phyloP scores from a whole-genome alignment of 768 basidiomycete species.

The Boletus subcaerulescens region DNA sequence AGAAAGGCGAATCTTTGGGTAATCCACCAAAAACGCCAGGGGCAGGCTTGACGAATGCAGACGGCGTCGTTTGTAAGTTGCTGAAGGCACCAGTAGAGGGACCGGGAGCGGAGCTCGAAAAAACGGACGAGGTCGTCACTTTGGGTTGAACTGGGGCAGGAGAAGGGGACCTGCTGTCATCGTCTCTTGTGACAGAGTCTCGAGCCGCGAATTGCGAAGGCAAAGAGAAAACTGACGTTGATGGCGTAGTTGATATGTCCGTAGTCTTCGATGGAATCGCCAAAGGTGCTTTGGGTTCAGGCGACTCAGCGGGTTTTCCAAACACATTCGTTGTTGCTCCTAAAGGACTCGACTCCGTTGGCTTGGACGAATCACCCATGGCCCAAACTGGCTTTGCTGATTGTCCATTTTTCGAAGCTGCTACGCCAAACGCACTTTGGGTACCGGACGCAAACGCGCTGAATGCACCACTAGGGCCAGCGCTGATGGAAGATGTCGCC shows the following conservation, averaged over 20 bases:
- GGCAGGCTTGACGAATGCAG: slow-evolving; percentile 37
- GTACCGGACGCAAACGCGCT: slow-evolving; percentile 31
- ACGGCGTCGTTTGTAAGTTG: slow-evolving; percentile 32
- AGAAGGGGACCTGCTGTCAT: slow-evolving; percentile 31
- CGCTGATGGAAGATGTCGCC: slow-evolving; percentile 7
- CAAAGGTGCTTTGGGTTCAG: slow-evolving; percentile 11
- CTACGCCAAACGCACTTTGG: slow-evolving; percentile 30
- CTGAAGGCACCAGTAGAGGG: slow-evolving; percentile 39
- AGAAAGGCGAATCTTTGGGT: slow-evolving; percentile 52
- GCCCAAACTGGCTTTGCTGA: slow-evolving; percentile 27
- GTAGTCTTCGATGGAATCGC: slow-evolving; percentile 2
- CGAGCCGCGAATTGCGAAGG: not conserved
- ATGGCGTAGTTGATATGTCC: not conserved
- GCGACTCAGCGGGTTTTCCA: slow-evolving; percentile 7
- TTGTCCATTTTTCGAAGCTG: slow-evolving; percentile 14
- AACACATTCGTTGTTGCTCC: slow-evolving; percentile 5
- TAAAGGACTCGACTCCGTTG: slow-evolving; percentile 4
- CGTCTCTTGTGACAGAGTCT: slow-evolving; percentile 9
- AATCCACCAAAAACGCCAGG: slow-evolving; percentile 34
- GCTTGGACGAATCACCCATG: slow-evolving; percentile 5
- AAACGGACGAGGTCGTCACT: slow-evolving; percentile 5
- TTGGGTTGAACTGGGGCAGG: slow-evolving; percentile 10
- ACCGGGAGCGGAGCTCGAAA: slow-evolving; percentile 24
- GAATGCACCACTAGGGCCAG: slow-evolving; percentile 32
- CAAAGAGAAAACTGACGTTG: too few species aligned